Evolutionary conservation across 2,329 filamentous ascomycete genomes (phyloP).

Genomic region (Fulvia fulva): DNA sequence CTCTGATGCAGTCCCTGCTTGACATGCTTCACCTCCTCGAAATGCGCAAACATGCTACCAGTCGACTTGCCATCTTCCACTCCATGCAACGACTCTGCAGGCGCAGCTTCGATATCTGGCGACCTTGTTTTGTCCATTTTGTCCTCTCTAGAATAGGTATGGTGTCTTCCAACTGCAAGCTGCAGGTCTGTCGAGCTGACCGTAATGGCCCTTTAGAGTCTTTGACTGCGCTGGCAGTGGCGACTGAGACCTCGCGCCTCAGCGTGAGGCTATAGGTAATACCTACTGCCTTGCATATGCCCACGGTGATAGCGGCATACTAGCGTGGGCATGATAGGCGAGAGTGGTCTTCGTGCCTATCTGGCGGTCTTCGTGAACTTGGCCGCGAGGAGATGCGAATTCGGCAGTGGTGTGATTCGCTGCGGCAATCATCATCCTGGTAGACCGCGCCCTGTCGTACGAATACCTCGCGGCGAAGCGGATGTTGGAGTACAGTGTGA

Average conservation of each 20-base stretch:
- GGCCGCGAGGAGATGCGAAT: background rate
- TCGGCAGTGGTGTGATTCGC: background rate
- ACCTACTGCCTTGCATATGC: background rate
- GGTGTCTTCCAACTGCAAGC: background rate
- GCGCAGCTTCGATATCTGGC: slow-evolving; percentile 5
- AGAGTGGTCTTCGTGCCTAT: background rate
- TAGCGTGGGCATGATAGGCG: slow-evolving; percentile 5
- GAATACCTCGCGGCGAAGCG: background rate
- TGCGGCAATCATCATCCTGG: background rate
- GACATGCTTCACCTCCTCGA: slow-evolving; percentile 20
- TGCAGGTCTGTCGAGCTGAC: slow-evolving; percentile 6
- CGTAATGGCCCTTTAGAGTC: slow-evolving; percentile 3
- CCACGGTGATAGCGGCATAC: background rate
- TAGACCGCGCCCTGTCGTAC: background rate
- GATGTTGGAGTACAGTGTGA: background rate
- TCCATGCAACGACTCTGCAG: background rate
- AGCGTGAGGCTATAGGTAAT: background rate
- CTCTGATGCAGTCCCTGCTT: slow-evolving; percentile 17
- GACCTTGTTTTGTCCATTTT: slow-evolving; percentile 8
- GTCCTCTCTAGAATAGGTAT: background rate
- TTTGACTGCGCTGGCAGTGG: background rate
- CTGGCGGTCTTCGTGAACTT: background rate
- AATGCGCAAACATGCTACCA: too few relatives aligned
- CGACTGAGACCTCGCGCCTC: background rate
- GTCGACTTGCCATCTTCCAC: background rate